Percentiles rank a stretch among this genome's conserved stretches.
These are phyloP conservation scores for Ustilaginoidea virens DNA, from an alignment of 2,329 filamentous ascomycete genomes.

Conservation along the genomic window DNA sequence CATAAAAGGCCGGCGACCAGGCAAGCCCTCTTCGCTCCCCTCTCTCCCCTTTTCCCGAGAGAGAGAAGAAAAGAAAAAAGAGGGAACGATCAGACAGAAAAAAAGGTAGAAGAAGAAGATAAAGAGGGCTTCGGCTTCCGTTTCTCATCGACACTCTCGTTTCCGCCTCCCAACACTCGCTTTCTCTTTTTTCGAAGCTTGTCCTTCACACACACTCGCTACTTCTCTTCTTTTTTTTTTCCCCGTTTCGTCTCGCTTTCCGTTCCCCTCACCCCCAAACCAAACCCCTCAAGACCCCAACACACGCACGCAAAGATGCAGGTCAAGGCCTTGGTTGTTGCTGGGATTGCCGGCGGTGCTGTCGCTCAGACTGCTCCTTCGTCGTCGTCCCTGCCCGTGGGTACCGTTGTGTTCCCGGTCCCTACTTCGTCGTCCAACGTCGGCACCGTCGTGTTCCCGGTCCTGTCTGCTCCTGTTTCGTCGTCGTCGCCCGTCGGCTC, in stretches of 20 bases:
- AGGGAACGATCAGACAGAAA: not conserved
- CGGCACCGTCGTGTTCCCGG: constrained; percentile 19
- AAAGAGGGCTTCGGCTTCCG: too few species aligned
- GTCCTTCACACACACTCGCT: too few species aligned
- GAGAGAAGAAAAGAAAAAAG: not conserved
- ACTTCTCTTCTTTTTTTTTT: not conserved
- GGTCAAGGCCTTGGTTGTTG: constrained; percentile 1
- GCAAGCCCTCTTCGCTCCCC: too few species aligned
- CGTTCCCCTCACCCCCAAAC: not conserved
- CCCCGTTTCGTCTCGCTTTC: not conserved
- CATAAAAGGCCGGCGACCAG: too few species aligned
- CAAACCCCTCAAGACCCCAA: too few species aligned
- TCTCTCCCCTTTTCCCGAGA: too few species aligned
- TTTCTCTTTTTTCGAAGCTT: too few species aligned
- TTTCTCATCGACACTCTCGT: too few species aligned
- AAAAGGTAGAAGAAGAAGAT: too few species aligned
- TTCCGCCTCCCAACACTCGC: too few species aligned
- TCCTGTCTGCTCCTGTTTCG: too few species aligned
- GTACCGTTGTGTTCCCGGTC: too few species aligned
- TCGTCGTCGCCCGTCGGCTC: not conserved
- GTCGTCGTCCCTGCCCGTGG: constrained; percentile 1
- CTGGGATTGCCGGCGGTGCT: constrained; percentile 1
- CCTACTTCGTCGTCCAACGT: constrained; percentile 10
- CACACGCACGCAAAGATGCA: constrained; percentile 2
- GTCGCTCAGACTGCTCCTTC: constrained; percentile 2